Base-by-base conservation (phyloP, 1,284 basidiomycete species). In the Cryptococcus sp. region DNA sequence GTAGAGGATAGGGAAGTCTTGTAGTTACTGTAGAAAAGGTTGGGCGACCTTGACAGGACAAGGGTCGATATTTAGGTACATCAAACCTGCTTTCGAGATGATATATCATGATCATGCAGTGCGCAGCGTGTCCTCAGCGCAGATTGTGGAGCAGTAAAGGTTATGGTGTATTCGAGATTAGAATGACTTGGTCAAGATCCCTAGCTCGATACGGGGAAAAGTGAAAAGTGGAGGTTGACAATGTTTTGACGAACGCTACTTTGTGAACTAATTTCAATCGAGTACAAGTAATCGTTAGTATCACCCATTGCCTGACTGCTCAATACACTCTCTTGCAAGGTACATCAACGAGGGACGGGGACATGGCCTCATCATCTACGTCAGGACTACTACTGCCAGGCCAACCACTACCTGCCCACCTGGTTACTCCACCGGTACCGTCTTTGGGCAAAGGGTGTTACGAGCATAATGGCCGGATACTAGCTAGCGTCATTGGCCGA, bases 401-500 rank as follows among this genome's bases (percentile, higher is more conserved):
- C 6, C 92, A 95, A 77, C 89, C 89, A 10, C 81, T 93, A 50
- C 80, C 82, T 7, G 68, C 86, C 1, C 82, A 85, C 3, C 81
- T 81, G 40, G 84, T 83, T 3, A 34, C 65, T 0, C 85, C 87
- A 34, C 78, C 79, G 0, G 83, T 66, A 41, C 73, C 86, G 10
- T 81, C 84, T 65, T 78, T 87, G 17, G 89, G 89, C 7, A 67
- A 80, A 3, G 92, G 92, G 5, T 83, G 87, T 23, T 94, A 93
- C 74, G 67, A 79, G 37, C 81, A 83, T 58, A 83, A 87, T 65
- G 86, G 85, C 23, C 81, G 84, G 66, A 79, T 88, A 48, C 81
- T 90, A 61, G 87, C 91, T 45, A 87, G 86, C 68, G 80, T 93
- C 39, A 81, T 89, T 26, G 92, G 92, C 16, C 70, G 82, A 22